phyloP scores from a whole-genome alignment of 192 early-diverging fungal genomes.

The Chytriomyces sp. region DNA sequence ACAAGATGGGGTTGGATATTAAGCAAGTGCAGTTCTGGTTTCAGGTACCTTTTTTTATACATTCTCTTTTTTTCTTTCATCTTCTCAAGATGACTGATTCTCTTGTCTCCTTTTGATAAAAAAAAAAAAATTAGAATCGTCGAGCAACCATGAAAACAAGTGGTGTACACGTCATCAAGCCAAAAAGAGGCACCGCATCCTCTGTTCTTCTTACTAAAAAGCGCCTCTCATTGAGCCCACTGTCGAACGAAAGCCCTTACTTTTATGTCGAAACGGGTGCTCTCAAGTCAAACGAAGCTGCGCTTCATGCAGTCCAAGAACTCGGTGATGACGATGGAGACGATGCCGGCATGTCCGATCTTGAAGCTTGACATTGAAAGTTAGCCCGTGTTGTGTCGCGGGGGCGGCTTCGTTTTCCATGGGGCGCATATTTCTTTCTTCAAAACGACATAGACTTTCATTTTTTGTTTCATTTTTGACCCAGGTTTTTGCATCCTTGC shows the following conservation, averaged over 20 bases:
- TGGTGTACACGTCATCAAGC: background rate
- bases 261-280: conserved; percentile 17
- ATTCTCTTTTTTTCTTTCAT: too few relatives aligned
- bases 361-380: too few relatives aligned
- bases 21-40: conserved; percentile 21
- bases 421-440: too few relatives aligned
- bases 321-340: too few relatives aligned
- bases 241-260: conserved; percentile 5
- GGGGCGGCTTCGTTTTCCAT: too few relatives aligned
- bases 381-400: too few relatives aligned
- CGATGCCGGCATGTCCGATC: too few relatives aligned
- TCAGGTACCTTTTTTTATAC: background rate
- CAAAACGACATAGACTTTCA: background rate
- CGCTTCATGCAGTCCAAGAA: too few relatives aligned
- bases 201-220: background rate
- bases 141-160: background rate
- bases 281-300: background rate
- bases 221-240: background rate
- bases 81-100: background rate
- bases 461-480: background rate
- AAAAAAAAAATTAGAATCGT: background rate
- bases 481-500: background rate
- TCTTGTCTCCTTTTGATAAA: background rate
- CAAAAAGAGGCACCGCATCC: background rate
- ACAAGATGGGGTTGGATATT: conserved; percentile 17